These are phyloP conservation scores for Torulaspora pretoriensis DNA, from an alignment of 1,139 yeast genomes.

Conservation along the genomic window DNA sequence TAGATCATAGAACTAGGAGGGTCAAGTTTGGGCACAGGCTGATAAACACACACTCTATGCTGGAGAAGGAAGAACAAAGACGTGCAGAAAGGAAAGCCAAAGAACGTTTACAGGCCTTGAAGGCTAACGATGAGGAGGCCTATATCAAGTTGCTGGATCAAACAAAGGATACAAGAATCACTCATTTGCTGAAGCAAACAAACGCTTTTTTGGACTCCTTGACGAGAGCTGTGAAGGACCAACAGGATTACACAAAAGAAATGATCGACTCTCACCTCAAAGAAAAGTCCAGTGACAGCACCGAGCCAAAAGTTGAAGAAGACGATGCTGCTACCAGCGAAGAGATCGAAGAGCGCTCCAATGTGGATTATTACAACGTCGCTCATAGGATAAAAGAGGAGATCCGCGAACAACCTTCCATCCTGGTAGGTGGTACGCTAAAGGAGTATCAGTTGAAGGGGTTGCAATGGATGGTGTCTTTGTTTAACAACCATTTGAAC, in stretches of 20 bases:
- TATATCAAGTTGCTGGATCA: constrained; percentile 75
- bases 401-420: constrained; percentile 58
- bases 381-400: constrained; percentile 72
- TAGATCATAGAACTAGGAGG: constrained; percentile 41
- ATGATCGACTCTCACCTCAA: constrained; percentile 46
- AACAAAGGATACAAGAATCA: constrained; percentile 78
- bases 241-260: constrained; percentile 46
- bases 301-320: constrained; percentile 33
- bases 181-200: constrained; percentile 73
- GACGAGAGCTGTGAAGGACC: constrained; percentile 72
- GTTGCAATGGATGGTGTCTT: constrained; percentile 96
- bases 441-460: constrained; percentile 94
- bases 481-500: constrained; percentile 85
- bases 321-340: constrained; percentile 36
- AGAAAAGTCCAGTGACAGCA: constrained; percentile 36
- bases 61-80: constrained; percentile 71
- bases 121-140: constrained; percentile 81
- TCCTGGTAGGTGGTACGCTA: constrained; percentile 78
- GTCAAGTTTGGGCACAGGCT: constrained; percentile 44
- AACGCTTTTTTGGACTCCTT: constrained; percentile 70
- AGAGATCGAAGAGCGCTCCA: constrained; percentile 51
- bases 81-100: constrained; percentile 72
- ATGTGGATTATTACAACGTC: constrained; percentile 71
- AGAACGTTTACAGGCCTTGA: constrained; percentile 81
- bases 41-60: constrained; percentile 44